Conservation (phyloP, 108 stramenopile genomes). For the Thalassiosira profunda region DNA sequence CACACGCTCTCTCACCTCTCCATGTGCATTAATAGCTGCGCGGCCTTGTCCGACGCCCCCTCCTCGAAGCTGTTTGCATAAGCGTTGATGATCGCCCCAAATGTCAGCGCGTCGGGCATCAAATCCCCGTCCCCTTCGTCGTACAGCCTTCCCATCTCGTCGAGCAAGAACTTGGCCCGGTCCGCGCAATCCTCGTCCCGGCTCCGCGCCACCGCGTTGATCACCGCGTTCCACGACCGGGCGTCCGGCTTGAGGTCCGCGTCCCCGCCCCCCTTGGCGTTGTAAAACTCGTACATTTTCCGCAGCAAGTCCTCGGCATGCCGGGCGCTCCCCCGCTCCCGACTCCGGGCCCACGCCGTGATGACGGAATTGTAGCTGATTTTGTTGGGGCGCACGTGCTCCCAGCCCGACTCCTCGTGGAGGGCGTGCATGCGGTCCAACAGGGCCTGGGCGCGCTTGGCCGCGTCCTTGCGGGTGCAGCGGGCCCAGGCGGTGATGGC, state of each 20-base stretch:
- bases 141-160: constrained; percentile 51
- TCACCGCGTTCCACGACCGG: constrained; percentile 39
- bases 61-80: constrained; percentile 36
- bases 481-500: constrained; percentile 70
- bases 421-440: constrained; percentile 33
- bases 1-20: too few species aligned
- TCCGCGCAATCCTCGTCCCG: constrained; percentile 39
- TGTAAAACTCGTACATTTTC: constrained; percentile 48
- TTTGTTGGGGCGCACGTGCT: constrained; percentile 63
- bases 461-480: constrained; percentile 49
- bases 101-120: constrained; percentile 41
- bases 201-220: constrained; percentile 50
- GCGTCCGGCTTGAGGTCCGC: constrained; percentile 31
- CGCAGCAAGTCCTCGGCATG: constrained; percentile 48
- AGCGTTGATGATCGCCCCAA: constrained; percentile 58
- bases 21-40: constrained; percentile 46
- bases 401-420: constrained; percentile 21
- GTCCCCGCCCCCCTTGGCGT: constrained; percentile 6
- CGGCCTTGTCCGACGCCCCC: constrained; percentile 35
- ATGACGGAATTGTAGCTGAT: constrained; percentile 68
- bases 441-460: constrained; percentile 42
- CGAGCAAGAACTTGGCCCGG: constrained; percentile 37
- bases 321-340: constrained; percentile 15
- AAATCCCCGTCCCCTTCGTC: constrained; percentile 40
- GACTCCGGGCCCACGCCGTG: constrained; percentile 49